Base-by-base conservation (phyloP, 2,329 filamentous ascomycete species). In the Colletotrichum chlorophyti region DNA sequence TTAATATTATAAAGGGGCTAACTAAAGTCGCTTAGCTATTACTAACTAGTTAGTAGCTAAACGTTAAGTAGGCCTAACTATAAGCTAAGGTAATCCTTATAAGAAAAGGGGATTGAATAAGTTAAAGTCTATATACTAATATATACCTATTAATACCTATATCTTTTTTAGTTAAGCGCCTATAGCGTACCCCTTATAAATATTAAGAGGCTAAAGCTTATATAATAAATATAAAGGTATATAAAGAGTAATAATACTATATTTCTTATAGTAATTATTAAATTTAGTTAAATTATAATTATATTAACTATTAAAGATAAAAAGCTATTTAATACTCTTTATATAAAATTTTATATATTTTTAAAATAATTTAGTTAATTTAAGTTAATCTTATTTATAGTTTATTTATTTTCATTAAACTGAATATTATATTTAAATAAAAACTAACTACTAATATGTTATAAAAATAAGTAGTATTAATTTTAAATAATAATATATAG, bases 161-260 rank as follows among this genome's bases (percentile, higher is more conserved):
- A n/a, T n/a, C n/a, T n/a, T n/a, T n/a, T n/a, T n/a, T n/a, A n/a
- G n/a, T n/a, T n/a, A n/a, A n/a, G n/a, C n/a, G n/a, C n/a, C n/a
- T n/a, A n/a, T n/a, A n/a, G n/a, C n/a, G n/a, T n/a, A n/a, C n/a
- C n/a, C n/a, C n/a, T 11, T 4, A n/a, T 31, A 10, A n/a, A n/a
- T 14, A 47, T 15, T 23, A 29, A 47, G 17, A 47, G 17, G 27
- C 24, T 27, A 26, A 52, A 55, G 29, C 23, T 48, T 34, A 48
- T 38, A 41, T 46, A 57, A 45, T 46, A 52, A 47, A 38, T 29
- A 29, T 15, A 41, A 34, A 51, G 37, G 26, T 38, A 38, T 45
- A 45, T 9, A 19, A n/a, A n/a, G n/a, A n/a, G n/a, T n/a, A n/a
- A n/a, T n/a, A n/a, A 10, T 6, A 17, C 8, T 2, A 3, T 12